Conservation (phyloP, 495 filamentous ascomycete species). For the Hypoxylon rickii region DNA sequence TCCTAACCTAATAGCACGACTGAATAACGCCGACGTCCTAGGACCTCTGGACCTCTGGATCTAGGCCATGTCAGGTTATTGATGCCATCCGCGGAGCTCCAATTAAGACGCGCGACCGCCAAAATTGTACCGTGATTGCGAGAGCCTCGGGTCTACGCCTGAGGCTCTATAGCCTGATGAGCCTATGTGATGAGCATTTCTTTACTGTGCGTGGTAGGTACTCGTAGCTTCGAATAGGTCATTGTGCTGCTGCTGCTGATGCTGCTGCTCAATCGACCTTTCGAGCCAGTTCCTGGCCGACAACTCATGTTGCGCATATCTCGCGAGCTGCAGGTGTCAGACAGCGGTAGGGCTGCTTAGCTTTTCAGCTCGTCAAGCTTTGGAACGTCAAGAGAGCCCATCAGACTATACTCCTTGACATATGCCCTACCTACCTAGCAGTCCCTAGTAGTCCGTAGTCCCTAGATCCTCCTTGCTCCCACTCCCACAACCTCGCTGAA, state of each 20-base stretch:
- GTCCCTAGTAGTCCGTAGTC: conserved; percentile 10
- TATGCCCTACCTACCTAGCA: too few species aligned
- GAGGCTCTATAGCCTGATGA: conserved; percentile 9
- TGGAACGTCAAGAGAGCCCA: conserved; percentile 24
- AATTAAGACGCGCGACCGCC: conserved; percentile 13
- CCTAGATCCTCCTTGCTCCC: conserved; percentile 28
- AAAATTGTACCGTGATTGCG: conserved; percentile 2
- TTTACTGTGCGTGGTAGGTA: neutral
- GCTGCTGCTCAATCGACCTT: neutral
- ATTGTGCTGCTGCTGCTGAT: conserved; percentile 15
- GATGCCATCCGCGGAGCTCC: neutral
- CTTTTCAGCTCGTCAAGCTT: conserved; percentile 34
- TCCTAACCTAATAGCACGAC: conserved; percentile 1
- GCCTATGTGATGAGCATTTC: conserved; percentile 16
- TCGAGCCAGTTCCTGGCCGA: conserved; percentile 17
- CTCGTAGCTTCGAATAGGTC: conserved; percentile 26
- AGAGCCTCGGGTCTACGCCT: conserved; percentile 15
- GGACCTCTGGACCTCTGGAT: too few species aligned
- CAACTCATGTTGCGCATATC: conserved; percentile 34
- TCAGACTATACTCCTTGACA: conserved; percentile 21
- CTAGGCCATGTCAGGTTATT: conserved; percentile 1
- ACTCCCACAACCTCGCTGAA: conserved; percentile 28
- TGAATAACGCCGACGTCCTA: conserved; percentile 8
- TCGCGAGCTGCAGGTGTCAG: conserved; percentile 35
- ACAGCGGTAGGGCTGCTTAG: conserved; percentile 36